A percentile compares a stretch with the other conserved stretches of the same genome.
phyloP scores from a whole-genome alignment of 345 rosid genomes.

The Sisymbrium altissimum region DNA sequence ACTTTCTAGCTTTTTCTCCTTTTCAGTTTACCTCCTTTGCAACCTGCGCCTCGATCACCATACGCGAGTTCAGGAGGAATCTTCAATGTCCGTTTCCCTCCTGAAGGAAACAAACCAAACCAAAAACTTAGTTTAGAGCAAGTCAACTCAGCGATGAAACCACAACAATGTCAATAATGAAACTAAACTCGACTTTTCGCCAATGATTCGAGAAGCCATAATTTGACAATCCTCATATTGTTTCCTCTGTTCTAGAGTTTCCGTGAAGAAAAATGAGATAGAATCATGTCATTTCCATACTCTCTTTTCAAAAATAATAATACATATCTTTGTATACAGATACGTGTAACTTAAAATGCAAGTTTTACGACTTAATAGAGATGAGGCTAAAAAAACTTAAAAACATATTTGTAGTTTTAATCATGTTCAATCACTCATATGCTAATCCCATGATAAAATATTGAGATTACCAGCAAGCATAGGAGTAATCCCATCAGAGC shows the following conservation, averaged over 20 bases:
- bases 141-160: neutral
- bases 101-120: conserved; percentile 25
- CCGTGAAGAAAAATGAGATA: too few species aligned
- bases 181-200: too few species aligned
- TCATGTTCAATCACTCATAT: too few species aligned
- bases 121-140: neutral
- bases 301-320: neutral
- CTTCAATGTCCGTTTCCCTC: conserved; percentile 66
- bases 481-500: conserved; percentile 83
- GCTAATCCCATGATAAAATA: neutral
- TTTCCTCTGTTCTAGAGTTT: too few species aligned
- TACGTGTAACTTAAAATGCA: too few species aligned
- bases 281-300: neutral
- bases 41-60: conserved; percentile 91
- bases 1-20: neutral
- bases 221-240: too few species aligned
- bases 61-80: conserved; percentile 83
- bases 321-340: too few species aligned
- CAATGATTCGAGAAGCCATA: too few species aligned
- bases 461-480: conserved; percentile 72
- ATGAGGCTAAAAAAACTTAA: too few species aligned
- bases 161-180: neutral
- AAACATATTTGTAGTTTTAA: too few species aligned
- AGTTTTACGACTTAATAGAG: too few species aligned
- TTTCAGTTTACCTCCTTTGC: conserved; percentile 66